phyloP scores from a whole-genome alignment of 805 yeast species.

The Kazachstania psychrophila region DNA sequence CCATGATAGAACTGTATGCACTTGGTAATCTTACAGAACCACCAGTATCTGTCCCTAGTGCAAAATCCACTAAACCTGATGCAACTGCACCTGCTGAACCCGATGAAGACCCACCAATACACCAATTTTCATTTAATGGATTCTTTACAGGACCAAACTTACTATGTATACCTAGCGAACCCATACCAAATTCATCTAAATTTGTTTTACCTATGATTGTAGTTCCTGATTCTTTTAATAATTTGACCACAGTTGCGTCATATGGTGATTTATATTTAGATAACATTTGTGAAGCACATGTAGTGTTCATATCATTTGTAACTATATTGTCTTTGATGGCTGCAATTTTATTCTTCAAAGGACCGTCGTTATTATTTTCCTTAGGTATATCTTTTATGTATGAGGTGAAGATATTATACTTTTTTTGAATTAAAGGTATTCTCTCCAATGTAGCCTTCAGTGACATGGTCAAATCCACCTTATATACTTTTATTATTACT shows the following conservation, averaged over 20 bases:
- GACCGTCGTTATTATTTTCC: conserved; percentile 6
- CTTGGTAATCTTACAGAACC: conserved; percentile 94
- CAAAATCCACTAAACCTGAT: conserved; percentile 50
- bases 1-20: conserved; percentile 70
- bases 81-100: conserved; percentile 94
- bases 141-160: conserved; percentile 50
- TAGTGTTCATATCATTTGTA: conserved; percentile 56
- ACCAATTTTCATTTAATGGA: conserved; percentile 25
- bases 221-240: conserved; percentile 46
- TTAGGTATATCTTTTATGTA: conserved; percentile 25
- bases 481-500: no score
- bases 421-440: conserved; percentile 19
- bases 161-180: conserved; percentile 56
- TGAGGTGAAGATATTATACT: conserved; percentile 35
- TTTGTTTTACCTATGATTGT: conserved; percentile 70
- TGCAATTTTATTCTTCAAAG: conserved; percentile 29
- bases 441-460: conserved; percentile 2
- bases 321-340: conserved; percentile 78
- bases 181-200: conserved; percentile 98
- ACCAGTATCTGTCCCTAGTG: conserved; percentile 95
- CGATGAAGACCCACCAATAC: conserved; percentile 89
- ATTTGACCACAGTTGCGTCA: conserved; percentile 60
- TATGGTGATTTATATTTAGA: conserved; percentile 60
- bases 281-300: conserved; percentile 68
- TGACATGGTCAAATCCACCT: conserved; percentile 5